A percentile compares a stretch with the other conserved stretches of the same genome.
phyloP scores from a whole-genome alignment of 441 rosid species.

The Populus hybrid region DNA sequence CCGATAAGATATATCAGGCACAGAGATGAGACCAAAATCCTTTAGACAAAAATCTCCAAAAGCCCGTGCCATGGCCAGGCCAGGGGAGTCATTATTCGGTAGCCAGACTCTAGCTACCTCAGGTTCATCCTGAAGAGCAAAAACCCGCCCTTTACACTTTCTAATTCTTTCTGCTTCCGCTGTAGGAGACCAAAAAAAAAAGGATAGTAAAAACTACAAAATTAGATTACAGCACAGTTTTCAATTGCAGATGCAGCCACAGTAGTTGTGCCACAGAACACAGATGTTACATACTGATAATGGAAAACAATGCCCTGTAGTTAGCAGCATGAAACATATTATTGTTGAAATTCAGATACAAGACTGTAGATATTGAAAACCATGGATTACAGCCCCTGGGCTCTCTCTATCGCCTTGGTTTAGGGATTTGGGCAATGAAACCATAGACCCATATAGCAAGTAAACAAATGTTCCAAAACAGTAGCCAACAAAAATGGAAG shows the following conservation, averaged over 20 bases:
- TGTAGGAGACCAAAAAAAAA: slow-evolving; percentile 19
- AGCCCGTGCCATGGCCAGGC: slow-evolving; percentile 99
- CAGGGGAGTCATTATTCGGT: slow-evolving; percentile 91
- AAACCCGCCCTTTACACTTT: slow-evolving; percentile 86
- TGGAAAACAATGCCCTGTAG: neutral
- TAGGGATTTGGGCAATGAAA: neutral
- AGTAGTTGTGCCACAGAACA: neutral
- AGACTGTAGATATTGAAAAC: neutral
- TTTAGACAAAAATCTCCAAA: slow-evolving; percentile 97
- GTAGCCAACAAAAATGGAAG: neutral
- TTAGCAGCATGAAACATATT: neutral
- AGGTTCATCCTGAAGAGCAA: slow-evolving; percentile 90
- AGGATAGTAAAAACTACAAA: neutral
- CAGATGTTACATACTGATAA: neutral
- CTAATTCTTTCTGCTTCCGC: slow-evolving; percentile 92
- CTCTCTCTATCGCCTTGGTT: neutral
- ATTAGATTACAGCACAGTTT: neutral
- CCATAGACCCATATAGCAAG: neutral
- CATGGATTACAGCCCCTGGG: neutral
- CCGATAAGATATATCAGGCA: slow-evolving; percentile 70
- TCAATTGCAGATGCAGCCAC: neutral
- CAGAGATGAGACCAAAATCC: slow-evolving; percentile 89
- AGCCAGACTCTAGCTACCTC: slow-evolving; percentile 91
- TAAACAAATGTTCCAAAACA: neutral
- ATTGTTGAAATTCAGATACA: neutral